phyloP scores from a whole-genome alignment of 2,329 filamentous ascomycete genomes.

The Lasiodiplodia gonubiensis region DNA sequence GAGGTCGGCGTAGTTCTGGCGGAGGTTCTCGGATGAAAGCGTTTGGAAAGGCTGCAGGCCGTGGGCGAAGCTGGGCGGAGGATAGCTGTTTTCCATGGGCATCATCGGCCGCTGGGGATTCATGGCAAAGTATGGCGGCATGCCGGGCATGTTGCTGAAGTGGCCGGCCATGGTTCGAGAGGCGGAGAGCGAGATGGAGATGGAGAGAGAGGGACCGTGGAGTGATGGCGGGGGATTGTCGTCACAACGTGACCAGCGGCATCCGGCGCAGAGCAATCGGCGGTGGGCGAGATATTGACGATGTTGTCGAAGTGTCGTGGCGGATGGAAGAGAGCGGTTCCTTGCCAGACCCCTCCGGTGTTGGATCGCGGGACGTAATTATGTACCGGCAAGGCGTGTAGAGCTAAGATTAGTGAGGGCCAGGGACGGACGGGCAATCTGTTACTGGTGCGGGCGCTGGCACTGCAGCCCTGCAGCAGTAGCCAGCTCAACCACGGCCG shows the following conservation, averaged over 20 bases:
- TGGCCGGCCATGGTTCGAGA: constrained; percentile 45
- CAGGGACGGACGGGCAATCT: constrained; percentile 23
- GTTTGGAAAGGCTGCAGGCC: constrained; percentile 35
- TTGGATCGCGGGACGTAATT: constrained; percentile 27
- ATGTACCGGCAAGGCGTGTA: constrained; percentile 28
- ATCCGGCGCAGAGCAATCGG: constrained; percentile 9
- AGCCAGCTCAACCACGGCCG: constrained; percentile 23
- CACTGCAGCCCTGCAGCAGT: constrained; percentile 13
- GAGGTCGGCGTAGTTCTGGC: constrained; percentile 43
- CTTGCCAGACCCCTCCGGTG: constrained; percentile 22
- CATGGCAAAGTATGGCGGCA: constrained; percentile 42
- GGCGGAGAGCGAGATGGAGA: constrained; percentile 27
- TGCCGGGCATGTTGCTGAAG: constrained; percentile 42
- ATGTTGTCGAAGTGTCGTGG: constrained; percentile 38
- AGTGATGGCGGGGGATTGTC: constrained; percentile 7
- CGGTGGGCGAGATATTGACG: constrained; percentile 24
- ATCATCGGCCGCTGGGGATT: constrained; percentile 42
- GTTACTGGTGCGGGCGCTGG: constrained; percentile 16
- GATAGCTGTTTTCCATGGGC: constrained; percentile 37
- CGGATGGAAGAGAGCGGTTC: constrained; percentile 22
- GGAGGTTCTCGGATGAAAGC: constrained; percentile 42
- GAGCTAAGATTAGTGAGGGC: constrained; percentile 29
- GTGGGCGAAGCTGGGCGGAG: constrained; percentile 39
- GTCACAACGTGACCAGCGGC: constrained; percentile 13
- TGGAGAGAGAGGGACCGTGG: constrained; percentile 7